These are phyloP conservation scores for Amylocystis lapponica DNA, from an alignment of 768 basidiomycete species.

Conservation along the genomic window DNA sequence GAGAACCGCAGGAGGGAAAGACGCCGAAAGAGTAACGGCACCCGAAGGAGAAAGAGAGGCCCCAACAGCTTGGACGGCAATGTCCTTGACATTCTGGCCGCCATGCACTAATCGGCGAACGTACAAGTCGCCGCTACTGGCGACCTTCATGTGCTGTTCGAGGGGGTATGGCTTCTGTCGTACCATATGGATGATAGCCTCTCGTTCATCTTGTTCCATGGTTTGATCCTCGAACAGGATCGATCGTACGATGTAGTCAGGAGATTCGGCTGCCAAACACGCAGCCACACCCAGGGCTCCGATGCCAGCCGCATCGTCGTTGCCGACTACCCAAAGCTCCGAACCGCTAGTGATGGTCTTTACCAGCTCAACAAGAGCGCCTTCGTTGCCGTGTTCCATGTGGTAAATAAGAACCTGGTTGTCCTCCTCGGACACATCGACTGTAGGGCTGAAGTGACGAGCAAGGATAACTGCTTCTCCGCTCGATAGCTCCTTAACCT, in stretches of 20 bases:
- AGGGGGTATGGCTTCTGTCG: constrained; percentile 22
- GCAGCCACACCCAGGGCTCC: constrained; percentile 25
- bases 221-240: constrained; percentile 26
- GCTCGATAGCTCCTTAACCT: not conserved
- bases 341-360: constrained; percentile 20
- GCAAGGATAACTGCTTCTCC: constrained; percentile 2
- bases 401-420: constrained; percentile 23
- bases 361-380: constrained; percentile 22
- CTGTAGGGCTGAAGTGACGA: not conserved
- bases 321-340: constrained; percentile 25
- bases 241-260: constrained; percentile 23
- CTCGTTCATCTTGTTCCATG: constrained; percentile 18
- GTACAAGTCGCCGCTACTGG: constrained; percentile 19
- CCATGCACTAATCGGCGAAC: constrained; percentile 27
- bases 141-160: constrained; percentile 26
- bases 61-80: constrained; percentile 1
- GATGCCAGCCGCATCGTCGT: constrained; percentile 25
- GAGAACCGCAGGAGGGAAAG: constrained; percentile 5
- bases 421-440: constrained; percentile 5
- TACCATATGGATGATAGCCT: constrained; percentile 18
- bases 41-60: not conserved
- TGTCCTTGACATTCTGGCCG: constrained; percentile 12
- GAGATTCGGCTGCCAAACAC: constrained; percentile 24
- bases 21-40: not conserved
- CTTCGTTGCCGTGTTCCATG: constrained; percentile 22